Evolutionary conservation across 306 rosid genomes (phyloP).

Genomic region (Canavalia ensiformis): DNA sequence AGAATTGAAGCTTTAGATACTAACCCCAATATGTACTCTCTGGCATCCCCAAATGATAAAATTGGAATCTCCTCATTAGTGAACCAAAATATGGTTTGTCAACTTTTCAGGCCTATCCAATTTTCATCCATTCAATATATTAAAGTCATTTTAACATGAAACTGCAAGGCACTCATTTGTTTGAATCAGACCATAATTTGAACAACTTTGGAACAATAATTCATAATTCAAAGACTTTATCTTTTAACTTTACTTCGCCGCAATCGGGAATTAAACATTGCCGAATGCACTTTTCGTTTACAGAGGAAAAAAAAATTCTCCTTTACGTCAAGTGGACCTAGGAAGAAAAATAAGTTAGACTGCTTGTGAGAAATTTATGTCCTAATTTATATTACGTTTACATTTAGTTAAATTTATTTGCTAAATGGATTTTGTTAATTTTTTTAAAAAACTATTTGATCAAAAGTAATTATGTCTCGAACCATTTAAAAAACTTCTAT

Average conservation of each 20-base stretch:
- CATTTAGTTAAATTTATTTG: no score
- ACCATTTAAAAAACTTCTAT: no score
- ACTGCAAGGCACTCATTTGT: constrained; percentile 28
- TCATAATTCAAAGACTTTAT: constrained; percentile 45
- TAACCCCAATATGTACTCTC: constrained; percentile 44
- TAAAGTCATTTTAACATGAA: background rate
- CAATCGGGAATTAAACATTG: constrained; percentile 2
- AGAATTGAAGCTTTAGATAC: constrained; percentile 57
- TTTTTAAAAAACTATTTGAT: no score
- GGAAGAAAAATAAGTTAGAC: no score
- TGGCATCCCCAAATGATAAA: constrained; percentile 64
- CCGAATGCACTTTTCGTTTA: background rate
- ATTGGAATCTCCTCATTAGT: constrained; percentile 56
- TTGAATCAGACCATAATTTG: constrained; percentile 46
- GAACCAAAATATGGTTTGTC: constrained; percentile 51
- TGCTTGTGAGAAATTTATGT: no score
- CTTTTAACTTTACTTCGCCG: constrained; percentile 20
- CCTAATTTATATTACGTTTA: no score
- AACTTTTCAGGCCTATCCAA: constrained; percentile 40
- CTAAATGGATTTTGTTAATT: no score
- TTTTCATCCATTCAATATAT: constrained; percentile 37
- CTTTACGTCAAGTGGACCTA: background rate
- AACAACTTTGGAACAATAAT: constrained; percentile 38
- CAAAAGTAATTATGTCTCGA: no score
- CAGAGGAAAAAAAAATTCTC: background rate